Base-by-base conservation (phyloP, 1,284 basidiomycete genomes). In the Gymnopus androsaceus region DNA sequence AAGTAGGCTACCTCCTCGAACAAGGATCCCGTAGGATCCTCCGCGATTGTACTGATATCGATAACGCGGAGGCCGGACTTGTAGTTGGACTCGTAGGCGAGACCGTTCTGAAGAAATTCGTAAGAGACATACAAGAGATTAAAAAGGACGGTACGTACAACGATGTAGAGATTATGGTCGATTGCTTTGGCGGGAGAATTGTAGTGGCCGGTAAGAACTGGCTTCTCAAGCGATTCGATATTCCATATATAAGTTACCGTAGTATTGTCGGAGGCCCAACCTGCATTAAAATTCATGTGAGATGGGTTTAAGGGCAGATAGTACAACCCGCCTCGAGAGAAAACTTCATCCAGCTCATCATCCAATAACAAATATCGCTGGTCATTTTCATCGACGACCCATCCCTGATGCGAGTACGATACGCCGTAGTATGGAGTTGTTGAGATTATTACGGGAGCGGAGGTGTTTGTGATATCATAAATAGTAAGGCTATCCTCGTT, bases 241-340 rank as follows among this genome's bases (percentile, higher is more conserved):
- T 70, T 64, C 68, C 68, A 70, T 48, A 70, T 67, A 59, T 68
- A 70, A 9, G 68, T 68, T 34, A 63, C 59, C 14, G 38, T 31
- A 11, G 31, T 45, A 15, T 27, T 38, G 23, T 37, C 23, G 3
- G 53, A 37, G 3, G 46, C 46, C 46, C 46, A 48, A 23, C 46
- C 46, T 48, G 21, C 2, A 14, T 48, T 8, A 12, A 6, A 42
- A 28, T 9, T 12, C 23, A 34, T 19, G 27, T n/a, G 33, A 15
- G 9, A 31, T 17, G 6, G 14, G 17, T 34, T 7, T 25, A 25
- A 5, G 7, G n/a, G 11, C n/a, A 21, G 2, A n/a, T 19, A 21
- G 11, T 7, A 48, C 3, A 4, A 36, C 8, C 9, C 5, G 27
- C 46, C 46, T 48, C 33, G 30, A 36, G 46, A 36, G 11, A 48